Evolutionary conservation across 2,329 filamentous ascomycete species (phyloP), one percentile per base, ranked within the genome.

Genomic region (Xylariaceae sp.): DNA sequence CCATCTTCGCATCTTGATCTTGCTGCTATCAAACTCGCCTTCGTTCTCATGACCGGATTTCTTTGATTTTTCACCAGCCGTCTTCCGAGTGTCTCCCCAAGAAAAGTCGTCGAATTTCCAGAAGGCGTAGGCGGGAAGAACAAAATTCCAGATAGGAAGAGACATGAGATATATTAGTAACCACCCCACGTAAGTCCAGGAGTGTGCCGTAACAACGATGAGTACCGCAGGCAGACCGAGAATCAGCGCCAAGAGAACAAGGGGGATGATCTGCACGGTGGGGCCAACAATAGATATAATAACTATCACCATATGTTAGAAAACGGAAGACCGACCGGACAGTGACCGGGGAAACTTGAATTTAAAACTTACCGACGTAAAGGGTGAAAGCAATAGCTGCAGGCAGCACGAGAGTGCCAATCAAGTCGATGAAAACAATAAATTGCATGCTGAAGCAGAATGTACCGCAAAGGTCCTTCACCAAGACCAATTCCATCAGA

Each of bases 391-490:
- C 87, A 70, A 99, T 97, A 62, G 95, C 95, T 46, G 94, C 95
- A 2, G 94, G 94, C 27, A 99, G 80, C 8, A 99, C 94, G 51
- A 99, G 78, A 1, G 95, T 99, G 65, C 94, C 94, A 53, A 97
- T 81, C 53, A 99, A 79, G 74, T 99, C 94, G 67, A 99, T 88
- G 70, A 91, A 95, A 60, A 99, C 87, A 61, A 99, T 87, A 70
- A 99, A 99, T 74, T 99, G 94, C 94, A 99, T 99, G 72, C 90
- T 96, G 79, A 99, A 99, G 78, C 95, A 99, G 77, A 99, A 99
- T 2, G 94, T 99, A 62, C 94, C 94, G 69, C 94, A 99, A 12
- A 99, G 82, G 76, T 99, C 94, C 61, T 91, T 85, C 44, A 99
- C 95, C 35, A 99, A 82, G 50, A 97, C 85, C 56, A 99, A 83